phyloP scores from a whole-genome alignment of 306 rosid species.

The Acacia confusa region DNA sequence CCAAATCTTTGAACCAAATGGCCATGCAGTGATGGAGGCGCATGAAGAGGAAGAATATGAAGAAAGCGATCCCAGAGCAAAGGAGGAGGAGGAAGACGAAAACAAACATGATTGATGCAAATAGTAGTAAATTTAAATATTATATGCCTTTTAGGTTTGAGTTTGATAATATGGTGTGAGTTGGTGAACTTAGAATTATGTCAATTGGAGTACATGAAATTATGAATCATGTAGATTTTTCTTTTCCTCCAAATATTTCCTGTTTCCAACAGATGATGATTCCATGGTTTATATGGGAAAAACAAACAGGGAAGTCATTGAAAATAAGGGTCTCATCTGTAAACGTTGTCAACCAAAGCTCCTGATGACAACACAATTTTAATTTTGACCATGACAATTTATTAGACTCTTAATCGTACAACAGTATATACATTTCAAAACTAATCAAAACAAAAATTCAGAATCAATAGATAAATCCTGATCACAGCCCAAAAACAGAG shows the following conservation, averaged over 20 bases:
- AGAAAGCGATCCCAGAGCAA: not conserved
- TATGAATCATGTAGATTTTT: not conserved
- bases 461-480: too few species aligned
- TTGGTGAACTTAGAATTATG: not conserved
- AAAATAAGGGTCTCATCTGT: too few species aligned
- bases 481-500: too few species aligned
- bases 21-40: not conserved
- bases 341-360: too few species aligned
- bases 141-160: not conserved
- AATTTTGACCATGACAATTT: not conserved
- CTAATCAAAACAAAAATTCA: not conserved
- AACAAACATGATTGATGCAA: not conserved
- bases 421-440: slow-evolving; percentile 4
- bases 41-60: not conserved
- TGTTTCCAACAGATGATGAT: too few species aligned
- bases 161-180: not conserved
- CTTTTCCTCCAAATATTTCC: too few species aligned
- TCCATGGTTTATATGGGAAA: too few species aligned
- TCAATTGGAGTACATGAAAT: not conserved
- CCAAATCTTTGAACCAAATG: too few species aligned
- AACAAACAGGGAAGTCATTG: too few species aligned
- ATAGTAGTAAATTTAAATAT: not conserved
- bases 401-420: not conserved
- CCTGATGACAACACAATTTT: not conserved
- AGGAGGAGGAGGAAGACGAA: not conserved